phyloP scores from a whole-genome alignment of 2,329 filamentous ascomycete species.

The Zymoseptoria tritici region DNA sequence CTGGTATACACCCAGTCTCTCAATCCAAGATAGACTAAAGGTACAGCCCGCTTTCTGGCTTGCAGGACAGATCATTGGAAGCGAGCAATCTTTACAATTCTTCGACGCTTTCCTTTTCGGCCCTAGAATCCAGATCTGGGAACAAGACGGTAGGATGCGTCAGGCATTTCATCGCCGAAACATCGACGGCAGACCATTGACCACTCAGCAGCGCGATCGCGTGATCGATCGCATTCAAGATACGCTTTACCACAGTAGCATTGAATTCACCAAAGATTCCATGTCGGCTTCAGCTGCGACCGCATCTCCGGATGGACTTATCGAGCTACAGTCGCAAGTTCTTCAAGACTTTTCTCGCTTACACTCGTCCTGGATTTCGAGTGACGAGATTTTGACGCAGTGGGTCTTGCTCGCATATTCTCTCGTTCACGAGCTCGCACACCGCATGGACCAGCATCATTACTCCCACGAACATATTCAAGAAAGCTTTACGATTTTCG shows the following conservation, averaged over 20 bases:
- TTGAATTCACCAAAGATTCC: not conserved
- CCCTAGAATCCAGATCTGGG: not conserved
- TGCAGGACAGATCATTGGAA: not conserved
- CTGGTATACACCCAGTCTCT: not conserved
- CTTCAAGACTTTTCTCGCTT: not conserved
- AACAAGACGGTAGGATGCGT: not conserved
- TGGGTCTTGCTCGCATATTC: not conserved
- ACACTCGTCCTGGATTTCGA: not conserved
- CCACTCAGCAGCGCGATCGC: not conserved
- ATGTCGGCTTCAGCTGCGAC: not conserved
- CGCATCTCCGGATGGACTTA: not conserved
- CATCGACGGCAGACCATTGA: not conserved
- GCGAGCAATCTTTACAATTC: not conserved
- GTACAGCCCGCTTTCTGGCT: not conserved
- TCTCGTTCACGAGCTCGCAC: not conserved
- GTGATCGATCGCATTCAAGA: not conserved
- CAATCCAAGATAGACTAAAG: not conserved
- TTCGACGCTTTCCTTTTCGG: not conserved
- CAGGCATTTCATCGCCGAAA: not conserved
- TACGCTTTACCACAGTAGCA: not conserved
- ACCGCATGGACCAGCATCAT: not conserved
- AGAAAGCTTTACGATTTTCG: not conserved
- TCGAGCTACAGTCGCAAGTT: not conserved
- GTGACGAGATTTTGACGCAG: not conserved
- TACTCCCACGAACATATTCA: not conserved